Base-by-base conservation (phyloP, 2,329 filamentous ascomycete species). In the Sphaerulina vaccinii region DNA sequence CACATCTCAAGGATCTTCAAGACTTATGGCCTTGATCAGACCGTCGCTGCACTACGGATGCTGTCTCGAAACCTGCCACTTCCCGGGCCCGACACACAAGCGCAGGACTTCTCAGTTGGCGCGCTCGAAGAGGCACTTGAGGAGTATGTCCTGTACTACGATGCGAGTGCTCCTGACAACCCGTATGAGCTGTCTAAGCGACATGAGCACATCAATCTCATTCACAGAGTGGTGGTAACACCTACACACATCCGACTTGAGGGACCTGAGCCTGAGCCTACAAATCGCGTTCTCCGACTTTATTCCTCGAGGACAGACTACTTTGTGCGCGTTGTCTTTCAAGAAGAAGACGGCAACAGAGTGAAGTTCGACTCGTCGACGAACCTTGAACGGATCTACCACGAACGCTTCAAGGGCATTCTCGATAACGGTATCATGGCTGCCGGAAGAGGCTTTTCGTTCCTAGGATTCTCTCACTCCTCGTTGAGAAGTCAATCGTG, bases 391-490 rank as follows among this genome's bases (percentile, higher is more conserved):
- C 37, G 57, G 0, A 75, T 90, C 7, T 76, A 71, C 41, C 79
- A 82, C 54, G 60, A 66, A 0, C 80, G 84, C 0, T 91, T 90
- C 67, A 79, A 79, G 46, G 56, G 64, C 0, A 71, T 89, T 0
- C 73, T 93, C 7, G 66, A 72, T 2, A 62, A 74, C 0, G 84
- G 83, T 0, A 80, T 95, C 22, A 63, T 70, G 1, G 80, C 92
- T 47, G 86, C 79, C 2, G 86, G 83, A 0, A 75, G 83, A 10
- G 64, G 68, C 1, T 90, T 83, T 62, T 69, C 71, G 0, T 92
- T 91, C 62, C 74, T 92, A 0, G 88, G 88, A 0, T 92, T 90
- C 67, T 90, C 87, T 0, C 85, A 91, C 66, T 92, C 87, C 0
- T 90, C 87, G 0, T 75, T 92, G 3, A 78, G 88, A 10, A 77